These are phyloP conservation scores for Pichia thaimueangensis DNA, from an alignment of 805 yeast genomes.

Conservation along the genomic window DNA sequence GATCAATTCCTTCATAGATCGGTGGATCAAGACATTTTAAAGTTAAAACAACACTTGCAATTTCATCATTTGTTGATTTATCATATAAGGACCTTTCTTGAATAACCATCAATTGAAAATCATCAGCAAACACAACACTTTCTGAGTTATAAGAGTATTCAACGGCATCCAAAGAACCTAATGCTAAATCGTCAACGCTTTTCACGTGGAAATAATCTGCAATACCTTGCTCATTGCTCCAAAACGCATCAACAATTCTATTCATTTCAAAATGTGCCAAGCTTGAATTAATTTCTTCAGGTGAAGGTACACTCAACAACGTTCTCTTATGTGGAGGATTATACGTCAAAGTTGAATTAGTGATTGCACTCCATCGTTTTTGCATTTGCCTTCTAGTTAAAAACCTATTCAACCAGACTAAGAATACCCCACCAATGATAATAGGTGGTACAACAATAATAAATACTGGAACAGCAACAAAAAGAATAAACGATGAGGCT, in stretches of 20 bases:
- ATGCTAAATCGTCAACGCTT: constrained; percentile 22
- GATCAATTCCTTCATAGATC: constrained; percentile 20
- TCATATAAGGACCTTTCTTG: constrained; percentile 26
- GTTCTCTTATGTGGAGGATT: constrained; percentile 14
- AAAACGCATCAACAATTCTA: constrained; percentile 27
- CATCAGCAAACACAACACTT: constrained; percentile 19
- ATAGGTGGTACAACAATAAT: constrained; percentile 29
- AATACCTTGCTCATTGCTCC: constrained; percentile 27
- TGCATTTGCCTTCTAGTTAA: constrained; percentile 13
- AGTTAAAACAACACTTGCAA: constrained; percentile 23
- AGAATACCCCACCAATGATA: constrained; percentile 22
- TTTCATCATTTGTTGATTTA: constrained; percentile 19
- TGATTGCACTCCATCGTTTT: constrained; percentile 21
- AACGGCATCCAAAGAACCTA: constrained; percentile 26
- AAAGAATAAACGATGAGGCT: constrained; percentile 24
- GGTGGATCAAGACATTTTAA: constrained; percentile 19
- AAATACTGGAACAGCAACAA: constrained; percentile 29
- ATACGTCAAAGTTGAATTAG: constrained; percentile 23
- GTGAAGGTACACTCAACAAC: constrained; percentile 18
- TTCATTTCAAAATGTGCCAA: constrained; percentile 28
- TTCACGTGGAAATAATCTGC: constrained; percentile 20
- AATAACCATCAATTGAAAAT: constrained; percentile 22
- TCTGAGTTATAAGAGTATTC: constrained; percentile 20
- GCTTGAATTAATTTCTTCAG: constrained; percentile 25
- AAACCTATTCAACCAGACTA: constrained; percentile 14